Base-by-base conservation (phyloP, 768 basidiomycete genomes). In the Calocybe cyanea region DNA sequence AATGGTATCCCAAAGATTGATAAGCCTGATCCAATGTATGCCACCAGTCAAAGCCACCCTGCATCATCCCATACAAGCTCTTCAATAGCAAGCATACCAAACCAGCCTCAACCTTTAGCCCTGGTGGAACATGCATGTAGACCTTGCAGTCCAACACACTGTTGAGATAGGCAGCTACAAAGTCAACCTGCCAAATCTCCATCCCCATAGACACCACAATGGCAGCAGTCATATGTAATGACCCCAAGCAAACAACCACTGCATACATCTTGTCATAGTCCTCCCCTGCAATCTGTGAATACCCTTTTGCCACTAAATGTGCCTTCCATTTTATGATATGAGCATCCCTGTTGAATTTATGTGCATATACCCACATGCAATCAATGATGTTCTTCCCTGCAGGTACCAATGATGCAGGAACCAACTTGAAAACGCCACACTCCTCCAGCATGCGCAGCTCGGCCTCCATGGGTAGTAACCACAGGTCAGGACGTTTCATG, bases 171-270 rank as follows among this genome's bases (percentile, higher is more conserved):
- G 21, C 21, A 6, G 38, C 23, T 2, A 40, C 20, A 23, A 40
- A 58, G 54, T 71, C 63, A 7, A 66, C 52, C 25, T 44, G 49
- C 35, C 66, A 50, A 7, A 71, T 20, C 8, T 64, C 63, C 1
- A 64, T 28, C 13, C 65, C 19, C 1, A 62, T 55, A 6, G 64
- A 45, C 30, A 23, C 38, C 2, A 23, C 18, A 7, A 40, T 23
- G 13, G 38, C 38, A 18, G 14, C 15, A 17, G 18, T 38, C 20
- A 48, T 54, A 7, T 37, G 37, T 18, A 54, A 25, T 4, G 50
- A 51, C 34, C 48, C 49, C 7, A 51, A 34, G 10, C 50, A 39
- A 19, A 44, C 51, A 17, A 53, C 48, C 1, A 38, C 23, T 6
- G 51, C 45, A 25, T 46, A 50, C 3, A 45, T 50, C 32, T 55